Evolutionary conservation across 2,329 filamentous ascomycete genomes (phyloP).

Genomic region (Aspergillus persii): DNA sequence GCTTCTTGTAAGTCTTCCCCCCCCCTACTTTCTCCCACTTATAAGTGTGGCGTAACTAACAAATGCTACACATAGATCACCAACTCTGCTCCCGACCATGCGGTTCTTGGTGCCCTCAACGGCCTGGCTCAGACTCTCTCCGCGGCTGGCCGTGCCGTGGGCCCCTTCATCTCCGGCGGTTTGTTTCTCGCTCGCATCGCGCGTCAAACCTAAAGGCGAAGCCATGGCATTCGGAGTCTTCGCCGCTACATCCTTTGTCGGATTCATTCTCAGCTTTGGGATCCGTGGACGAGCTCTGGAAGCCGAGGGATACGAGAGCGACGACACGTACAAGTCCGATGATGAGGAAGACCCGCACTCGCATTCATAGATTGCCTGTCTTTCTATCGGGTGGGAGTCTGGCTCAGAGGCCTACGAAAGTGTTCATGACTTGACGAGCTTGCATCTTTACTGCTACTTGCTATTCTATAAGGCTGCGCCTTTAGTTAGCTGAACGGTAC

Average conservation of each 20-base stretch:
- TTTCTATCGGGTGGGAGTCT: neutral
- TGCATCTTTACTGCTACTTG: neutral
- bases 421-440: neutral
- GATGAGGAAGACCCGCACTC: conserved; percentile 39
- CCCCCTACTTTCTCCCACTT: neutral
- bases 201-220: conserved; percentile 76
- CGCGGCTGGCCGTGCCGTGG: conserved; percentile 81
- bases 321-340: conserved; percentile 45
- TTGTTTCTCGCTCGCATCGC: conserved; percentile 81
- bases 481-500: neutral
- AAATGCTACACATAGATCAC: conserved; percentile 63
- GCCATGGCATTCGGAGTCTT: conserved; percentile 84
- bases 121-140: conserved; percentile 92
- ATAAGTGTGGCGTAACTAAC: neutral
- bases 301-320: conserved; percentile 53
- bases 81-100: conserved; percentile 83
- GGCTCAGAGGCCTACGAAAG: neutral
- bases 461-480: neutral
- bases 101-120: conserved; percentile 84
- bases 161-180: conserved; percentile 82
- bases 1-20: conserved; percentile 62
- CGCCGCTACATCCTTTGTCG: conserved; percentile 74
- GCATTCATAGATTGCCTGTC: neutral
- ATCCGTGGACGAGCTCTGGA: conserved; percentile 65
- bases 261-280: conserved; percentile 75